Percentiles rank a stretch among this genome's conserved stretches.
phyloP scores from a whole-genome alignment of 148 eudicot genomes.

The Camellia granthamiana region DNA sequence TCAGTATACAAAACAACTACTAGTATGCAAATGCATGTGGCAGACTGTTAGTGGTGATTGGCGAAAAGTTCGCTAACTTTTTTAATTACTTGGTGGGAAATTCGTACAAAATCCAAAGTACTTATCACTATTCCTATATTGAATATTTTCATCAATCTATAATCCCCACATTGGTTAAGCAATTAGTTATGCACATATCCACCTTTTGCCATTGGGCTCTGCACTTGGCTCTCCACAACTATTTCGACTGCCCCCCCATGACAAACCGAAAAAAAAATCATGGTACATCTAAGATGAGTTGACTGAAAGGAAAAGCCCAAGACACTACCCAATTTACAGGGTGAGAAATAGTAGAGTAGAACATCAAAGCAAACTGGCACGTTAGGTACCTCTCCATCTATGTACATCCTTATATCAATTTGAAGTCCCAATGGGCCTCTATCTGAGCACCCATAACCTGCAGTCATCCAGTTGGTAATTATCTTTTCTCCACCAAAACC shows the following conservation, averaged over 20 bases:
- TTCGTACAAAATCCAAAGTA: background rate
- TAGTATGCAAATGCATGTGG: background rate
- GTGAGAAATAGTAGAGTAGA: background rate
- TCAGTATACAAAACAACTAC: background rate
- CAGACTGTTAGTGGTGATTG: background rate
- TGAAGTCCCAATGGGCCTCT: too few species aligned
- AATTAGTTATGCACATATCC: background rate
- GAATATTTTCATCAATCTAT: background rate
- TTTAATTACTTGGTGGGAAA: background rate
- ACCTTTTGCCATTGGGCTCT: background rate
- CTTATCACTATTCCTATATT: background rate
- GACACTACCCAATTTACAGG: background rate
- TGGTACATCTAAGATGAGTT: constrained; percentile 3
- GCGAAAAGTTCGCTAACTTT: background rate
- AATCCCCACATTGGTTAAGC: background rate
- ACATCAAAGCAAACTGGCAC: background rate
- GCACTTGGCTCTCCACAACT: background rate
- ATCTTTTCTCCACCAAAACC: background rate
- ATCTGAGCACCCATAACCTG: background rate
- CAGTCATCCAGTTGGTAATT: background rate
- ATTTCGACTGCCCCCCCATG: background rate
- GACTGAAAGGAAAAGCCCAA: background rate
- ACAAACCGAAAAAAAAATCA: background rate
- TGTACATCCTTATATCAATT: background rate
- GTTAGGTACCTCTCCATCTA: background rate